These are phyloP conservation scores for Scytalidium sp. DNA, from an alignment of 2,329 filamentous ascomycete species.

Conservation along the genomic window DNA sequence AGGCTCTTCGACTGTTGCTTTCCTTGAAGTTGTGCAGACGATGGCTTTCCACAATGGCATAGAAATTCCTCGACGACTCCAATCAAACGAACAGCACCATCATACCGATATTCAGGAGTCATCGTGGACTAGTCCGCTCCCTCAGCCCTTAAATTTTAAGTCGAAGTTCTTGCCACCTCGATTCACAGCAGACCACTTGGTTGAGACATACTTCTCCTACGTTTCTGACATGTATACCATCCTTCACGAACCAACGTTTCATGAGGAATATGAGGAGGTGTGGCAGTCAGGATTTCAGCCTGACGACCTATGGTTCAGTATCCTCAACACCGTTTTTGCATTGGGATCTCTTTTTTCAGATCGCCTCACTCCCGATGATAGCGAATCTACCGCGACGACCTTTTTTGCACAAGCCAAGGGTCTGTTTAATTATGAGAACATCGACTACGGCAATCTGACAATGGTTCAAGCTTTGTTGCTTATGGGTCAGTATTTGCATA, in stretches of 20 bases:
- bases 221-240: slow-evolving; percentile 18
- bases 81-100: neutral
- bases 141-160: neutral
- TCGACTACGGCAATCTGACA: slow-evolving; percentile 22
- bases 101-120: neutral
- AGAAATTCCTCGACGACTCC: neutral
- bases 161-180: slow-evolving; percentile 13
- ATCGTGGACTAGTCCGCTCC: neutral
- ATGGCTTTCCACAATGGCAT: neutral
- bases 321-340: slow-evolving; percentile 30
- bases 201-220: slow-evolving; percentile 15
- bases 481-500: slow-evolving; percentile 25
- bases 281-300: slow-evolving; percentile 9
- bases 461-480: slow-evolving; percentile 29
- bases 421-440: slow-evolving; percentile 23
- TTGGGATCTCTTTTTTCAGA: slow-evolving; percentile 24
- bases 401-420: slow-evolving; percentile 26
- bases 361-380: slow-evolving; percentile 1
- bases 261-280: slow-evolving; percentile 8
- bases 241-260: slow-evolving; percentile 12
- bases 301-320: neutral
- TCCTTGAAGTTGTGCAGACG: neutral
- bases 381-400: slow-evolving; percentile 13
- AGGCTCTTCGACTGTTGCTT: neutral
- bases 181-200: slow-evolving; percentile 12